Evolutionary conservation across 2,329 filamentous ascomycete species (phyloP).

Genomic region (Aspergillus pseudoglaucus): DNA sequence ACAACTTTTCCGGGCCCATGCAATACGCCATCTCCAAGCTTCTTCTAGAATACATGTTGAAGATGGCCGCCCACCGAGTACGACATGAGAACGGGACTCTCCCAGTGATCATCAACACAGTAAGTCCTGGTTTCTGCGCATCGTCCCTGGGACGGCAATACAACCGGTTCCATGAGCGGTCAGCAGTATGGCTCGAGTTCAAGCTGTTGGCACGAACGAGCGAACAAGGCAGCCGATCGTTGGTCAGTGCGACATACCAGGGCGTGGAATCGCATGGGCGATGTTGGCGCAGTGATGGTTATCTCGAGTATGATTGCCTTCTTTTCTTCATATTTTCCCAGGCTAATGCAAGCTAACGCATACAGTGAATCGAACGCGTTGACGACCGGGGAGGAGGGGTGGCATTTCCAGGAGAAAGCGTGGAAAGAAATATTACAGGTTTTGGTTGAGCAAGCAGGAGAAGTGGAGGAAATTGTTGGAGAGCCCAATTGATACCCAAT

Average conservation of each 20-base stretch:
- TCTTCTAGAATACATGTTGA: slow-evolving; percentile 37
- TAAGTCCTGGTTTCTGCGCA: slow-evolving; percentile 40
- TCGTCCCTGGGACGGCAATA: slow-evolving; percentile 39
- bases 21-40: slow-evolving; percentile 41
- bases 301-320: slow-evolving; percentile 25
- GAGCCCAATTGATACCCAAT: slow-evolving; percentile 1
- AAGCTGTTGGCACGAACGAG: slow-evolving; percentile 36
- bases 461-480: slow-evolving; percentile 11
- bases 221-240: slow-evolving; percentile 39
- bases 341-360: slow-evolving; percentile 8
- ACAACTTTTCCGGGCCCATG: slow-evolving; percentile 22
- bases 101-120: slow-evolving; percentile 39
- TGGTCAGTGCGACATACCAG: slow-evolving; percentile 37
- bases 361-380: slow-evolving; percentile 28
- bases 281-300: slow-evolving; percentile 39
- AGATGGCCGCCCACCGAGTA: slow-evolving; percentile 28
- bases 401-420: slow-evolving; percentile 29
- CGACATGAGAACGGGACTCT: slow-evolving; percentile 28
- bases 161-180: slow-evolving; percentile 28
- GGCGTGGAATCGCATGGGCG: slow-evolving; percentile 39
- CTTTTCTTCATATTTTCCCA: neutral
- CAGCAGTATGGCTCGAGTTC: slow-evolving; percentile 28
- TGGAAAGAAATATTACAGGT: slow-evolving; percentile 37
- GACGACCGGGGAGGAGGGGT: slow-evolving; percentile 28
- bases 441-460: slow-evolving; percentile 19